Conservation (phyloP, 2,329 filamentous ascomycete genomes). For the Fusarium coicis region DNA sequence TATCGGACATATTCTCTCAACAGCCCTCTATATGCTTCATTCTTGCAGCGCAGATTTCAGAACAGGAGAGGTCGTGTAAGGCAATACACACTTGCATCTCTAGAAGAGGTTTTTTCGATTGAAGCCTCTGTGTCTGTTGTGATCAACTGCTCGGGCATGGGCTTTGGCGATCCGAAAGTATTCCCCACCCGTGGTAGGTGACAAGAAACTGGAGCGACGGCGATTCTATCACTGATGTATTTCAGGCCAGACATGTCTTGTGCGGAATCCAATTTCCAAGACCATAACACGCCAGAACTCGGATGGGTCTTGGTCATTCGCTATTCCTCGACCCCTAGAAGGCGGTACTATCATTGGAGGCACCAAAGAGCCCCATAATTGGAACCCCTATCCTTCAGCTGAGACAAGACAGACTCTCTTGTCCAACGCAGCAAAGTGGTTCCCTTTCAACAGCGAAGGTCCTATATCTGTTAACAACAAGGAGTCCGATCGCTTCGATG, state of each 20-base stretch:
- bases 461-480: rapidly evolving
- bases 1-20: conserved; percentile 6
- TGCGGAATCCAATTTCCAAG: not conserved
- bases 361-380: not conserved
- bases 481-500: not conserved
- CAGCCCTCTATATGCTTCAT: not conserved
- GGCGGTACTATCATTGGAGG: not conserved
- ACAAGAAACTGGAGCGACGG: rapidly evolving
- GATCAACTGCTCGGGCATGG: not conserved
- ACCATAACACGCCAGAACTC: not conserved
- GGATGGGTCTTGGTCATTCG: conserved; percentile 2
- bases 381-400: not conserved
- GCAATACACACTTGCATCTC: not conserved
- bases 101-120: not conserved
- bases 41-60: not conserved
- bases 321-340: conserved; percentile 3
- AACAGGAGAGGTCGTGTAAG: not conserved
- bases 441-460: not conserved
- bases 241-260: conserved; percentile 4
- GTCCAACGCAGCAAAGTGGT: conserved; percentile 3
- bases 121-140: not conserved
- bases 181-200: not conserved
- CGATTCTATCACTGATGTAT: not conserved
- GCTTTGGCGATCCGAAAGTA: not conserved
- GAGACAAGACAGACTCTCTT: not conserved